Evolutionary conservation across 208 protist genomes (phyloP), one percentile per base, ranked within the genome.

Genomic region (Angomonas desouzai): DNA sequence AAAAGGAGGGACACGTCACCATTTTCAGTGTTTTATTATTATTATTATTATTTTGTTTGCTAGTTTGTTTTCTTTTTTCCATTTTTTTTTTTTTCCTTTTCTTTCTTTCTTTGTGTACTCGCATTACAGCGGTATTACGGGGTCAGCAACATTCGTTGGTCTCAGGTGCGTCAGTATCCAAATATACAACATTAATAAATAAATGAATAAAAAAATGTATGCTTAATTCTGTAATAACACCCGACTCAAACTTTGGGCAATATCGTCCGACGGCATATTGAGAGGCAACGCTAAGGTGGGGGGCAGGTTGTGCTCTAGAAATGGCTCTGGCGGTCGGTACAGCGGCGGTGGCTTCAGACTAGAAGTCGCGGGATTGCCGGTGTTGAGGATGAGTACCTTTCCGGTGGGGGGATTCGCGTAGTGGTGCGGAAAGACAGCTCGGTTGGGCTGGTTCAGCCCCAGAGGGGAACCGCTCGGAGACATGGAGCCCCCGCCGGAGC

Each of bases 301-400:
- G n/a, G 89, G 89, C 22, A 94, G 62, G 72, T 92, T 91, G 33
- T 91, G 79, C 43, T 94, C 85, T 79, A 94, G 65, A 59, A 85
- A 91, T 34, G 85, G 84, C 72, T 94, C 89, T 32, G 89, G 89
- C 40, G 89, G 89, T 62, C 83, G 71, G 74, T 94, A 94, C 66
- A 76, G 77, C 27, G 85, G 81, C 6, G 85, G 88, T 1, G 74
- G 56, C 56, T 60, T 60, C 20, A 60, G 27, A 60, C 55, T 60
- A 60, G 45, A 13, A 6, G 45, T 27, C 10, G 20, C 20, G 3
- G 10, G 45, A 23, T 23, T 51, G n/a, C 20, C 20, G 6, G 45
- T 16, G 20, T 16, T 16, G 18, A 51, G 10, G 20, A 51, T 51
- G n/a, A 51, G n/a, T 16, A 51, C 45, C n/a, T 51, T 51, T 51